Evolutionary conservation across 352 stramenopile species (phyloP), one percentile per base, ranked within the genome.

Genomic region (Globisporangium okanoganense): DNA sequence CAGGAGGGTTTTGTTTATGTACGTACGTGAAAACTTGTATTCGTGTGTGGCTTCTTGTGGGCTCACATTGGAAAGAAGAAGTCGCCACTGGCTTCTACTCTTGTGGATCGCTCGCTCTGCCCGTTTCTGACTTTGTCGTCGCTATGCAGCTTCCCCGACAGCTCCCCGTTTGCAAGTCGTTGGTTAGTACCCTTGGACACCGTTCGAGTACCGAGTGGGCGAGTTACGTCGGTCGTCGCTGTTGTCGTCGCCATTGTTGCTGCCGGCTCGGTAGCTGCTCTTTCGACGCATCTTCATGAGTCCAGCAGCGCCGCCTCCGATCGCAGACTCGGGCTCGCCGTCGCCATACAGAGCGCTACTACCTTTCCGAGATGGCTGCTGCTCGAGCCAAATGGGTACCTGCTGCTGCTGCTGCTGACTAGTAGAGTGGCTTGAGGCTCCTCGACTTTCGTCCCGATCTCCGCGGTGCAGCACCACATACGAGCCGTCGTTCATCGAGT

Each of bases 211-310:
- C 18, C 59, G 59, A 24, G 38, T 33, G 10, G 24, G 16, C 14
- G 9, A 33, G 31, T 2, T 22, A 12, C 44, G 51, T n/a, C 29
- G 31, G 0, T 47, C 22, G 10, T 63, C 38, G 14, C 43, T 27
- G 24, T 79, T 62, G 61, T 77, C 64, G n/a, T 75, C 69, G 8
- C 69, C 71, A 51, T 84, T 84, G 52, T 82, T 85, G 56, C 62
- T 78, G 18, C 69, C 75, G 43, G 60, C 74, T 18, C 73, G 71
- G 24, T 76, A 61, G 25, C 66, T 75, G 57, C 70, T 90, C 52
- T 87, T 87, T 35, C 79, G 78, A 4, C 80, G 67, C 44, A 85
- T 78, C 67, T 92, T 92, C 65, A 90, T 70, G 2, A 92, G 65
- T 3, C 83, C 82, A 9, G 74, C 76, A 0, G 78, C 77, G 6